These are phyloP conservation scores for Echinosophora koreensis DNA, from an alignment of 306 rosid species.

Conservation along the genomic window DNA sequence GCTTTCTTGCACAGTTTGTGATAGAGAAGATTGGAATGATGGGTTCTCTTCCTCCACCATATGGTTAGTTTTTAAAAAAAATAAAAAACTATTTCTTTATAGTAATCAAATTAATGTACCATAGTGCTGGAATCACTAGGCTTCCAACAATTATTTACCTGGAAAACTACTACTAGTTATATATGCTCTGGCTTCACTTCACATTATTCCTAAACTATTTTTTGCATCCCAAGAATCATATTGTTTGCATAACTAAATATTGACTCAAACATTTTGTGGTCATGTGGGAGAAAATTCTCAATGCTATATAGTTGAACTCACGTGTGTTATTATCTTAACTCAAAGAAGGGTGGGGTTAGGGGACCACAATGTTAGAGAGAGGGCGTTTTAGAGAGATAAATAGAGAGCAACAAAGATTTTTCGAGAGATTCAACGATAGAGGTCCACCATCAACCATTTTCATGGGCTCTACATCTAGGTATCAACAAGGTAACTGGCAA, in stretches of 20 bases:
- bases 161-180: conserved; percentile 12
- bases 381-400: no score
- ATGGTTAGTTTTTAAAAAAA: conserved; percentile 64
- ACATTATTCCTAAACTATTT: not conserved
- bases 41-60: conserved; percentile 95
- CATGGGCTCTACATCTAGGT: no score
- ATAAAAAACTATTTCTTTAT: conserved; percentile 19
- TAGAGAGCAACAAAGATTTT: no score
- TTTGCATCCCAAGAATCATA: not conserved
- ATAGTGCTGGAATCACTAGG: conserved; percentile 19
- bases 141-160: conserved; percentile 13
- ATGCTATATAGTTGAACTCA: no score
- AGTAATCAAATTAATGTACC: conserved; percentile 13
- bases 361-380: no score
- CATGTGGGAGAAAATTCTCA: no score
- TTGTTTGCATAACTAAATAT: conserved; percentile 12
- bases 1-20: conserved; percentile 82
- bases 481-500: no score
- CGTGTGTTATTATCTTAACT: no score
- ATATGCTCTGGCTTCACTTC: conserved; percentile 2
- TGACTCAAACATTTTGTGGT: not conserved
- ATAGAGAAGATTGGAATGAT: conserved; percentile 99
- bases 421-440: no score
- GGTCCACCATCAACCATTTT: no score
- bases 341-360: no score